Conservation (phyloP, 2,329 filamentous ascomycete species). For the Orbilia oligospora region DNA sequence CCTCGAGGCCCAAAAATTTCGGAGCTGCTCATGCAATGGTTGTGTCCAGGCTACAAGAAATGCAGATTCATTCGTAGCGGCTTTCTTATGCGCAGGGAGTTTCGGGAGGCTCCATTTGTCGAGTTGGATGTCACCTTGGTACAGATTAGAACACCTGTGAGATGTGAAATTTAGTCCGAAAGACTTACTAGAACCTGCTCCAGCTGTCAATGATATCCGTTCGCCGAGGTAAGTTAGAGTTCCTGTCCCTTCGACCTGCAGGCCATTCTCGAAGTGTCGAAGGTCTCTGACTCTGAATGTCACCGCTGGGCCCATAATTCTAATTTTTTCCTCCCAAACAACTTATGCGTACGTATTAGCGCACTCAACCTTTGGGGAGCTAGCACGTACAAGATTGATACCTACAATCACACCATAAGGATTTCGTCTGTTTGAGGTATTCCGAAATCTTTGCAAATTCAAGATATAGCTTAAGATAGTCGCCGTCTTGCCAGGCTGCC, state of each 20-base stretch:
- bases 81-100: constrained; percentile 30
- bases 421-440: constrained; percentile 44
- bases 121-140: constrained; percentile 43
- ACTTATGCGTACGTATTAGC: constrained; percentile 11
- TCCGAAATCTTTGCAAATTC: constrained; percentile 54
- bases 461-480: constrained; percentile 51
- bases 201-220: constrained; percentile 44
- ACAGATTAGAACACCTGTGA: background rate
- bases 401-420: constrained; percentile 57
- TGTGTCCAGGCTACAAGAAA: constrained; percentile 56
- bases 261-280: constrained; percentile 47
- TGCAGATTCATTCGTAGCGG: constrained; percentile 51
- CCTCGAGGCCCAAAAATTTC: constrained; percentile 57
- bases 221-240: constrained; percentile 54
- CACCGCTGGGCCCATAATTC: constrained; percentile 50
- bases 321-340: constrained; percentile 55
- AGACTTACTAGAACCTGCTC: constrained; percentile 22
- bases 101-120: constrained; percentile 58
- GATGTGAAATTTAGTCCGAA: background rate
- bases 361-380: background rate
- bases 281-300: constrained; percentile 53
- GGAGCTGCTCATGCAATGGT: constrained; percentile 54
- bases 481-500: constrained; percentile 46
- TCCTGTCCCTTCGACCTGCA: constrained; percentile 44
- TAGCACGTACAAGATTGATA: background rate